These are phyloP conservation scores for Saccharomyces mikatae DNA, from an alignment of 805 yeast genomes.

Conservation along the genomic window DNA sequence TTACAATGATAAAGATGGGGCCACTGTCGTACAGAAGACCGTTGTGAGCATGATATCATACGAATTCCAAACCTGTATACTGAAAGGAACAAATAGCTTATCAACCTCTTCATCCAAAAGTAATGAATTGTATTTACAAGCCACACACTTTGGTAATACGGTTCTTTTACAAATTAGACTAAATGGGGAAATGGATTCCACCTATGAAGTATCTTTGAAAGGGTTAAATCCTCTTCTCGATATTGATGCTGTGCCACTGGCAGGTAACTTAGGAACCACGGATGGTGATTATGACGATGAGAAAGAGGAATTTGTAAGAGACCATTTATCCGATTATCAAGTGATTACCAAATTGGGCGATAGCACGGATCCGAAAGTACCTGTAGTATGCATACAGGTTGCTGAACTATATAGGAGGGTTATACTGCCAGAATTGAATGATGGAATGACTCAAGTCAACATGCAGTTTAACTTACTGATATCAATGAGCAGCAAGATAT, in stretches of 20 bases:
- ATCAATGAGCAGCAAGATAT: constrained; percentile 41
- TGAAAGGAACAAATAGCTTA: background rate
- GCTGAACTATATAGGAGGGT: constrained; percentile 28
- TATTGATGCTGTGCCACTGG: background rate
- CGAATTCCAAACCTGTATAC: background rate
- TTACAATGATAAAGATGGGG: background rate
- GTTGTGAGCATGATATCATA: background rate
- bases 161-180: constrained; percentile 22
- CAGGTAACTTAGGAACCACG: constrained; percentile 1
- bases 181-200: constrained; percentile 37
- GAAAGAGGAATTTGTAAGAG: constrained; percentile 17
- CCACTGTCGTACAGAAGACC: background rate
- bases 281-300: constrained; percentile 14
- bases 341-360: constrained; percentile 43
- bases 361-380: constrained; percentile 39
- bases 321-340: constrained; percentile 33
- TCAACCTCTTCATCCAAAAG: background rate
- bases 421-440: constrained; percentile 16
- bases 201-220: constrained; percentile 34
- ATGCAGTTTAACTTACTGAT: constrained; percentile 27
- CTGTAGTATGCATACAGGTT: constrained; percentile 40
- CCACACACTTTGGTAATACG: constrained; percentile 22
- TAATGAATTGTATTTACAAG: constrained; percentile 3
- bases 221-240: constrained; percentile 15
- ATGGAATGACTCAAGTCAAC: constrained; percentile 4